These are phyloP conservation scores for Posidonia australis DNA, from an alignment of 106 monocot genomes.

Conservation along the genomic window DNA sequence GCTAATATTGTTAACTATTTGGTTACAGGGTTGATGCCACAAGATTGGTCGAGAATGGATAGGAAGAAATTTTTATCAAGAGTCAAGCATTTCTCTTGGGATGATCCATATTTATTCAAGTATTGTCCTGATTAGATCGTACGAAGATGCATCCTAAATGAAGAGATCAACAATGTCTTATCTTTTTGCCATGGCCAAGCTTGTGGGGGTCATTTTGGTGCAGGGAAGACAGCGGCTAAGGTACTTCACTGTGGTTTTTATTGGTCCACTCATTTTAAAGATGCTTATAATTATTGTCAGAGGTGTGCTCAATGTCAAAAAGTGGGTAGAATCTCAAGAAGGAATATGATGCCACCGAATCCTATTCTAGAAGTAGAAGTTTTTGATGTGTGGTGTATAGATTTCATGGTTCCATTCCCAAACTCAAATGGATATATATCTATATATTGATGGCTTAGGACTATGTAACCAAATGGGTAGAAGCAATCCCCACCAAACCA, in stretches of 20 bases:
- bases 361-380: background rate
- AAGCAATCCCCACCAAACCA: background rate
- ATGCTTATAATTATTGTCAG: background rate
- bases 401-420: background rate
- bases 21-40: background rate
- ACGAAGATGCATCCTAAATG: background rate
- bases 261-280: background rate
- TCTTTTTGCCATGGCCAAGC: background rate
- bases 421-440: background rate
- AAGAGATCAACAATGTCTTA: background rate
- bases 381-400: conserved; percentile 2
- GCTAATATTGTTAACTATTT: background rate
- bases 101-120: background rate
- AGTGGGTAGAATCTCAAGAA: background rate
- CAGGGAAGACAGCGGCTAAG: background rate
- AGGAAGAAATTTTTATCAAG: background rate
- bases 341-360: background rate
- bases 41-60: background rate
- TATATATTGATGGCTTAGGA: background rate
- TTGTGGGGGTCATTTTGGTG: background rate
- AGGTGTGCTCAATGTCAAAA: background rate
- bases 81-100: background rate
- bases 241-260: background rate
- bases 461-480: conserved; percentile 7
- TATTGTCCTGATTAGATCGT: background rate